These are phyloP conservation scores for Termitomyces sp. DNA, from an alignment of 768 basidiomycete species.

Conservation along the genomic window DNA sequence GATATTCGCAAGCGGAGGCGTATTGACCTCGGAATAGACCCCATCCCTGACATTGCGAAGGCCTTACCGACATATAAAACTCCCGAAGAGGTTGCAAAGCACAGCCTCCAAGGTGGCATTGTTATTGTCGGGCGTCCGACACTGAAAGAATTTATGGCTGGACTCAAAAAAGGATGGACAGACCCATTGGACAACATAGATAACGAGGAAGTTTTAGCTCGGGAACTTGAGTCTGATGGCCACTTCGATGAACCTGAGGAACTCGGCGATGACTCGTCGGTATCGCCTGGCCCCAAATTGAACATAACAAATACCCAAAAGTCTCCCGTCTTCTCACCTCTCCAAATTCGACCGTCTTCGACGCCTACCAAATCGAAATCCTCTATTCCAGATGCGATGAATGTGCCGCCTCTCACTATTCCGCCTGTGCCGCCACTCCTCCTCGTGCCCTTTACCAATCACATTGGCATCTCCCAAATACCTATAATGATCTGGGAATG, in stretches of 20 bases:
- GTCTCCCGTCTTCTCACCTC: constrained; percentile 28
- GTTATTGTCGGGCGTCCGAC: constrained; percentile 86
- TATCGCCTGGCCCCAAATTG: constrained; percentile 19
- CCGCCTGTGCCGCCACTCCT: constrained; percentile 79
- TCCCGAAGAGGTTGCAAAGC: constrained; percentile 46
- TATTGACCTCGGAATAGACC: constrained; percentile 59
- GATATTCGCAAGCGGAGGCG: constrained; percentile 71
- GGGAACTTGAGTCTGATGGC: constrained; percentile 65
- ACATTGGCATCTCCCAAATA: constrained; percentile 79
- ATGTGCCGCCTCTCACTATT: constrained; percentile 51
- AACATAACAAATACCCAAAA: constrained; percentile 20
- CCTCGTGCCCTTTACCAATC: constrained; percentile 69
- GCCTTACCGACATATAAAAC: constrained; percentile 52
- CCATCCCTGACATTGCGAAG: constrained; percentile 36
- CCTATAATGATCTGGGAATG: constrained; percentile 90
- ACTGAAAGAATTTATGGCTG: constrained; percentile 93
- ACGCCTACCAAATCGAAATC: constrained; percentile 14
- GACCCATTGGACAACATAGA: constrained; percentile 66
- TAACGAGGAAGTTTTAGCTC: constrained; percentile 66
- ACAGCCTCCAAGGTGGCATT: constrained; percentile 77
- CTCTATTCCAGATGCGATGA: constrained; percentile 26
- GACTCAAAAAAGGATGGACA: constrained; percentile 82
- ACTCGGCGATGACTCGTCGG: constrained; percentile 5
- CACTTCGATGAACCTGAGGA: constrained; percentile 69
- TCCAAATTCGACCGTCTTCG: constrained; percentile 12